Evolutionary conservation across 805 yeast species (phyloP).

Genomic region (Torulaspora gathmanii): DNA sequence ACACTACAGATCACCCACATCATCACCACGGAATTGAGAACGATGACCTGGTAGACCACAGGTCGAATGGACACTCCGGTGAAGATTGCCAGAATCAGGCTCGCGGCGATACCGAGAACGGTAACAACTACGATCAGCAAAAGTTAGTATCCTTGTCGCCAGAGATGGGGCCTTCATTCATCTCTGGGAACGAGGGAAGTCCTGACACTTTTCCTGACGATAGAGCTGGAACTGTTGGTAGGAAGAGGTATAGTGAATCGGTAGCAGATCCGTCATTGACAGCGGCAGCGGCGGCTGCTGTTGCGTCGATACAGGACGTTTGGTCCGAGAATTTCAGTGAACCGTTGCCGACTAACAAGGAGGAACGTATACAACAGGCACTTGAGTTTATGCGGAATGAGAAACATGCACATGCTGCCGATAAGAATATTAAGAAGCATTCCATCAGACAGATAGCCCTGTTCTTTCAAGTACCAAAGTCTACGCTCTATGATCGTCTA

Average conservation of each 20-base stretch:
- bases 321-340: slow-evolving; percentile 18
- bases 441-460: slow-evolving; percentile 27
- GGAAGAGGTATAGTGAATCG: slow-evolving; percentile 5
- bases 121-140: slow-evolving; percentile 2
- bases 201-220: slow-evolving; percentile 5
- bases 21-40: slow-evolving; percentile 4
- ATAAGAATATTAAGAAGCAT: slow-evolving; percentile 18
- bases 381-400: slow-evolving; percentile 22
- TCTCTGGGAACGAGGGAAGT: slow-evolving; percentile 4
- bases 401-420: slow-evolving; percentile 12
- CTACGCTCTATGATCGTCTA: slow-evolving; percentile 28
- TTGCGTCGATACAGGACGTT: slow-evolving; percentile 20
- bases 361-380: slow-evolving; percentile 27
- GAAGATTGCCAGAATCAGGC: slow-evolving; percentile 1
- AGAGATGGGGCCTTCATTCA: slow-evolving; percentile 6
- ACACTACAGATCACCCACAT: slow-evolving; percentile 1
- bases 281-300: slow-evolving; percentile 18
- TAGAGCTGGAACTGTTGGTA: not conserved
- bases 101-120: slow-evolving; percentile 2
- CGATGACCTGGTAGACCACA: slow-evolving; percentile 3
- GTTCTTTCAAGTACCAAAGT: slow-evolving; percentile 27
- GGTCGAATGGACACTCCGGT: not conserved
- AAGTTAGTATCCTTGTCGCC: slow-evolving; percentile 6
- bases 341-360: slow-evolving; percentile 49
- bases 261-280: slow-evolving; percentile 14